phyloP scores from a whole-genome alignment of 176 grass and related monocot genomes.

The Triticum turgidum region DNA sequence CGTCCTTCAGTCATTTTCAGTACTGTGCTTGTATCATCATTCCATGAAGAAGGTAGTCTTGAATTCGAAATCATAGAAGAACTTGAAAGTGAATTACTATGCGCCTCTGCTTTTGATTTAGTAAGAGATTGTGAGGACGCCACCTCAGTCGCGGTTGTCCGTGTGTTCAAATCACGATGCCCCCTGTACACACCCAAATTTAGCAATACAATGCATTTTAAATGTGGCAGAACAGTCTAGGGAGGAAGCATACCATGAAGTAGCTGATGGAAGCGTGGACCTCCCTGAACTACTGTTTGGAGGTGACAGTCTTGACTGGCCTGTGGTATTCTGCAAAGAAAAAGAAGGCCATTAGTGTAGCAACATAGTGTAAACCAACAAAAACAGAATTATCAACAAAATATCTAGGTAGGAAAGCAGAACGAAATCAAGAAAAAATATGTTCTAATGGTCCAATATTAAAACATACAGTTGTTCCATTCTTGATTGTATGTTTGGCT shows the following conservation, averaged over 20 bases:
- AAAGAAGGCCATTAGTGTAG: conserved; percentile 15
- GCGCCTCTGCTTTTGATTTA: conserved; percentile 64
- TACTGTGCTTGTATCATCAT: conserved; percentile 68
- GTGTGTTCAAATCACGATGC: conserved; percentile 55
- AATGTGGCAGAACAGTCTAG: not conserved
- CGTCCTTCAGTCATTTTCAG: conserved; percentile 47
- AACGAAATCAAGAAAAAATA: conserved; percentile 3
- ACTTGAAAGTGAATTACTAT: conserved; percentile 37
- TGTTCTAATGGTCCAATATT: conserved; percentile 10
- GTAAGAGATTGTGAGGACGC: conserved; percentile 42
- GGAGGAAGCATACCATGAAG: conserved; percentile 70
- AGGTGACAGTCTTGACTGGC: conserved; percentile 63
- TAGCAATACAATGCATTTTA: conserved; percentile 33
- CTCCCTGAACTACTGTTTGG: conserved; percentile 71
- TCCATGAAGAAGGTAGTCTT: conserved; percentile 69
- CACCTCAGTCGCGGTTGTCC: conserved; percentile 32
- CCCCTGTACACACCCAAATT: conserved; percentile 53
- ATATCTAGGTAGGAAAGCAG: conserved; percentile 12
- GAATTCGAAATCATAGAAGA: conserved; percentile 38
- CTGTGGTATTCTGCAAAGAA: conserved; percentile 54
- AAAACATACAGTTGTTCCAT: conserved; percentile 59
- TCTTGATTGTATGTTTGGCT: conserved; percentile 61
- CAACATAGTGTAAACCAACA: conserved; percentile 25
- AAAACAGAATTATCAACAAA: conserved; percentile 15
- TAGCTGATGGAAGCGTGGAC: conserved; percentile 66